Evolutionary conservation across 495 filamentous ascomycete species (phyloP), one percentile per base, ranked within the genome.

Genomic region (Wilcoxina mikolae): DNA sequence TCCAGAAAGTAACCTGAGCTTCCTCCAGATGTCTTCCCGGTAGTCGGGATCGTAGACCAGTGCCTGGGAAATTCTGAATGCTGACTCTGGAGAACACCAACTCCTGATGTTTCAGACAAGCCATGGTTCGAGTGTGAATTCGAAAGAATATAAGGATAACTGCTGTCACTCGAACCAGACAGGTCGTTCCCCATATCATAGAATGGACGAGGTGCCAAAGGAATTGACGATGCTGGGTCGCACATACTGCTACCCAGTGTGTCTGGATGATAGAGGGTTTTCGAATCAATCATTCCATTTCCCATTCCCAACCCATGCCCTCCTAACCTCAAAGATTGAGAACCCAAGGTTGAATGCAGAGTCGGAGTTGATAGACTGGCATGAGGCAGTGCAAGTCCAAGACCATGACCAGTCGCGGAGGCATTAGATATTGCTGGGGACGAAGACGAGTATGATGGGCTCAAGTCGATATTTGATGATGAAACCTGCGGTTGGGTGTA

Each of bases 161-260:
- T 53, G 23, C 54, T 59, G 28, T 64, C 60, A 28, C 58, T 44
- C 17, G 55, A 53, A 11, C 22, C 38, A 10, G 46, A 11, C 29
- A 61, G 39, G 15, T 58, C 59, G 9, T 61, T 60, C n/a, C 55
- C 24, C 10, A 64, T 56, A 26, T 63, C 56, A 18, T 62, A 60
- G 47, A 59, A 54, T 23, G 54, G 51, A 22, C 51, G 31, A 1
- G 60, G 53, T 25, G 50, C 61, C 9, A 64, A 11, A 4, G 54
- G 26, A 46, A 64, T 59, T 3, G 56, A 31, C 23, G 23, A 27
- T 24, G 15, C 18, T 9, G 42, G 5, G 22, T n/a, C n/a, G n/a
- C n/a, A n/a, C n/a, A 9, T 18, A 44, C 49, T 44, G 22, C 18
- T 57, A 24, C 24, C 47, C 12, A 53, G 7, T 0, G 33, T 31